phyloP scores from a whole-genome alignment of 2,329 filamentous ascomycete species.

The Fusarium longipes region DNA sequence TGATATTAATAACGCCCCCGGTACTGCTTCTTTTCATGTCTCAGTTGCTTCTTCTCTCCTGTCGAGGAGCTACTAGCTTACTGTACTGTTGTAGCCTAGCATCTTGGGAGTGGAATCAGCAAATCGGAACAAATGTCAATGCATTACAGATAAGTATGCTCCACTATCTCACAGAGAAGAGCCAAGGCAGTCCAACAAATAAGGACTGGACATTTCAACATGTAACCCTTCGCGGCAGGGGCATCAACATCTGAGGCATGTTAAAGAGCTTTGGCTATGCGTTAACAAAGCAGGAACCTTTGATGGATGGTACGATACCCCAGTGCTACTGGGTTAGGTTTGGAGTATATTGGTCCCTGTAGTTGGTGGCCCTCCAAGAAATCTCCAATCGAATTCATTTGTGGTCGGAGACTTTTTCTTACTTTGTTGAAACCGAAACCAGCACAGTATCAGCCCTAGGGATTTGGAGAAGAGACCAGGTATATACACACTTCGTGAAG shows the following conservation, averaged over 20 bases:
- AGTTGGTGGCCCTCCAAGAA: slow-evolving; percentile 12
- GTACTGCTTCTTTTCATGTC: slow-evolving; percentile 21
- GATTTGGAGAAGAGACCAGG: slow-evolving; percentile 37
- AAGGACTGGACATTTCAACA: slow-evolving; percentile 21
- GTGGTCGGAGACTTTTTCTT: slow-evolving; percentile 25
- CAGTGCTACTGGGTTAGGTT: slow-evolving; percentile 2
- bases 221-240: slow-evolving; percentile 29
- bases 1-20: slow-evolving; percentile 8
- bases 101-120: slow-evolving; percentile 25
- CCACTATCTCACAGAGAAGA: slow-evolving; percentile 38
- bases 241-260: slow-evolving; percentile 18
- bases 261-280: neutral
- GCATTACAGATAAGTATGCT: slow-evolving; percentile 28
- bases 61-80: slow-evolving; percentile 3
- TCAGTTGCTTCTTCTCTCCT: slow-evolving; percentile 24
- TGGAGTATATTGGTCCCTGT: neutral
- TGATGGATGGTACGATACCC: slow-evolving; percentile 1
- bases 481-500: neutral
- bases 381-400: slow-evolving; percentile 20
- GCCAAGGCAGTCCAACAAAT: slow-evolving; percentile 35
- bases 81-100: slow-evolving; percentile 12
- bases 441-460: slow-evolving; percentile 33
- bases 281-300: slow-evolving; percentile 1
- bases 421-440: slow-evolving; percentile 17
- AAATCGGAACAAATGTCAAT: slow-evolving; percentile 29